Base-by-base conservation (phyloP, 257 asterid genomes). In the Lycium barbarum region DNA sequence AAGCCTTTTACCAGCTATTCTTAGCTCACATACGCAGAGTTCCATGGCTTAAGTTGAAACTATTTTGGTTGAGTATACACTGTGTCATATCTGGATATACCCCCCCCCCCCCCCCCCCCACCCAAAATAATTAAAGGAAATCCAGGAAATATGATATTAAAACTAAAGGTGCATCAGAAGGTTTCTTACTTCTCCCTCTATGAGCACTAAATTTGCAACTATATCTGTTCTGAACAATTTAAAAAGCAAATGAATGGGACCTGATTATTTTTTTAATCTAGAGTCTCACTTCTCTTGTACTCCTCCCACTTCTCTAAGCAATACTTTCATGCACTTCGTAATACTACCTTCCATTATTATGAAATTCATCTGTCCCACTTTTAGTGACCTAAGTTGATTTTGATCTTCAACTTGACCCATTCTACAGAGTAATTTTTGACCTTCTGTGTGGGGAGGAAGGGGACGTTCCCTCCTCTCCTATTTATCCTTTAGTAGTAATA, bases 261-360 rank as follows among this genome's bases (percentile, higher is more conserved):
- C 81, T 73, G 40, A 73, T 47, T 47, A n/a, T 72, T n/a, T 73
- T 73, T 73, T 73, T 40, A 73, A 47, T 73, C 40, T 73, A 47
- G 49, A 70, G 33, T 70, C 78, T 70, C 53, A 70, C 7, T 15
- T 38, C 8, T 38, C 35, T 68, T 8, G 78, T 38, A 68, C 20
- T 68, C 51, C 78, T 68, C 51, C 78, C 49, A 36, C 51, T 35
- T 67, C 22, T 62, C 38, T 67, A 2, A 67, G 43, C 22, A 67
- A 67, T 4, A 67, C 22, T 67, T 3, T 67, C 49, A 36, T 65
- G 49, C 76, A 68, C 18, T 36, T 38, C 7, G 13, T 33, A 14
- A 36, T 68, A 15, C 22, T 7, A 14, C 36, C 10, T 36, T 36
- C 76, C 76, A 68, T 4, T 26, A 68, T 36, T 68, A 45, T 68